Evolutionary conservation across 441 rosid species (phyloP), one percentile per base, ranked within the genome.

Genomic region (Manihot esculenta): DNA sequence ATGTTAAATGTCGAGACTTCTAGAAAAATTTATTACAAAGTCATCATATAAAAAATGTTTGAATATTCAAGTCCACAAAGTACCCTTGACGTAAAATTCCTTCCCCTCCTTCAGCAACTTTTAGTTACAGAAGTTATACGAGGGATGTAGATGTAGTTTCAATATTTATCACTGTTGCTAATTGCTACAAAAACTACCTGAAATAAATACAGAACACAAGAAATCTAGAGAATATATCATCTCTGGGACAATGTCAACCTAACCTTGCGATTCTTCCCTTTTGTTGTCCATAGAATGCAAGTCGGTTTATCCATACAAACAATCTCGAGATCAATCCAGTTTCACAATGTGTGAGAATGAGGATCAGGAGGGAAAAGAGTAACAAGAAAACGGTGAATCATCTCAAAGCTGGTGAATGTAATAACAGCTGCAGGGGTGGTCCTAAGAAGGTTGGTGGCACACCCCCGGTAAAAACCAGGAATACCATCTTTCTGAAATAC

Each of bases 401-500:
- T 92, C 86, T 94, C 98, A 64, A 88, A 92, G 73, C 97, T 94
- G 61, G 95, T 95, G 72, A 95, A 92, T 47, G 99, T 94, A 64
- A 94, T 92, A 48, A 89, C 93, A 33, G 96, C 94, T 1, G 98
- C 89, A 24, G 99, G 98, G 20, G 97, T 92, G 5, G 99, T 95
- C 88, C 96, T 83, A 10, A 95, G 47, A 42, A 95, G 84, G 66
- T 95, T 95, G 20, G 96, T 92, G 5, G 88, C 99, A 74, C 96
- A 91, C 26, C 99, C 99, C 11, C 98, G 93, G 81, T 95, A 92
- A 63, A 95, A 88, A 60, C 98, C 99, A 2, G 85, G 80, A 44
- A 91, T 48, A 56, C 98, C 98, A 66, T 95, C 95, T 73, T 85
- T 87, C 64, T 41, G 80, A 63, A 85, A 84, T 27, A 93, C 91